Conservation (phyloP, 495 filamentous ascomycete species). For the Massariosphaeria phaeospora region DNA sequence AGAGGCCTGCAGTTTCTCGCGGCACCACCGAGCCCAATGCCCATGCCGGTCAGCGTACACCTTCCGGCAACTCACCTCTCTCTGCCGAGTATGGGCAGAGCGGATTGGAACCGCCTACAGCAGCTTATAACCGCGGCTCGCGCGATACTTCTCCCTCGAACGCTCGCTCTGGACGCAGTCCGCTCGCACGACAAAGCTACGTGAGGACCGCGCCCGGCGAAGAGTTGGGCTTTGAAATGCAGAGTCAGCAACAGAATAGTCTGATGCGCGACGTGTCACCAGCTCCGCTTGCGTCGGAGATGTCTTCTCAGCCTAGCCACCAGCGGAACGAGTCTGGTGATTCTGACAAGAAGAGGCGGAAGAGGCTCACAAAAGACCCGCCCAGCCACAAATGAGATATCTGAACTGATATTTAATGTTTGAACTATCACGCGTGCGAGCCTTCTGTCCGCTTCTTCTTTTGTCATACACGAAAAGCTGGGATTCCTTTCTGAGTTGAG, state of each 20-base stretch:
- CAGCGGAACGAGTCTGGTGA: slow-evolving; percentile 19
- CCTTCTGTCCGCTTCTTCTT: background rate
- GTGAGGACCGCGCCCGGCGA: slow-evolving; percentile 29
- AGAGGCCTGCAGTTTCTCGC: slow-evolving; percentile 19
- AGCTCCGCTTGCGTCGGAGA: slow-evolving; percentile 1
- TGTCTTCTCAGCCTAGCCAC: background rate
- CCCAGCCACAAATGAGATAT: slow-evolving; percentile 9
- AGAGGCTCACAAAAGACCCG: slow-evolving; percentile 26
- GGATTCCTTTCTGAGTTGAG: background rate
- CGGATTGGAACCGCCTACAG: slow-evolving; percentile 15
- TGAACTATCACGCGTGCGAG: no score
- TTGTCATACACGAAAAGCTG: background rate
- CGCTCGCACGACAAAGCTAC: slow-evolving; percentile 38
- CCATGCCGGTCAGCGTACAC: background rate
- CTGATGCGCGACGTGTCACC: slow-evolving; percentile 22
- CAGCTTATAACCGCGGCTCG: slow-evolving; percentile 5
- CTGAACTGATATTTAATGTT: no score
- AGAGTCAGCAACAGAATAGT: slow-evolving; percentile 23
- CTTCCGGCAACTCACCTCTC: slow-evolving; percentile 18
- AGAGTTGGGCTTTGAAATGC: slow-evolving; percentile 28
- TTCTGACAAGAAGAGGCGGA: slow-evolving; percentile 26
- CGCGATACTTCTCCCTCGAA: slow-evolving; percentile 11
- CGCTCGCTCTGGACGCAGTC: slow-evolving; percentile 27
- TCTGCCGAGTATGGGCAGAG: slow-evolving; percentile 7
- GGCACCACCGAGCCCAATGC: slow-evolving; percentile 8